Evolutionary conservation across 352 stramenopile species (phyloP), one percentile per base, ranked within the genome.

Genomic region (Lagenidium sp.): DNA sequence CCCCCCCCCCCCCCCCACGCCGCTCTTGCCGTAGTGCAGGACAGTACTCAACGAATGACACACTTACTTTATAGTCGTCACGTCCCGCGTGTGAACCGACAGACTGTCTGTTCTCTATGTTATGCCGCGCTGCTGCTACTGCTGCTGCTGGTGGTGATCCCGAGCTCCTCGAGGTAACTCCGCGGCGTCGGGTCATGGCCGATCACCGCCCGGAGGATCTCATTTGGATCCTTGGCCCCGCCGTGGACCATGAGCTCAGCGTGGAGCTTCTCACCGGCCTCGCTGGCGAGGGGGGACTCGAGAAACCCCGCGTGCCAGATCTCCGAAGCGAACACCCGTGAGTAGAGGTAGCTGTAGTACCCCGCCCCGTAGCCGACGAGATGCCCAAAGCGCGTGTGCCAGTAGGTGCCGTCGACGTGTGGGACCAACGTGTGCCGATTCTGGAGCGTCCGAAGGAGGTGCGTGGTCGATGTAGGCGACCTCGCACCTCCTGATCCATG

Each of bases 341-440:
- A 81, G 47, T 96, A 95, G 38, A 96, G 46, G 42, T 96, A 96
- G 49, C 81, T 89, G 61, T 96, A 96, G 52, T 96, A 96, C 11
- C 84, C 83, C 7, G 84, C 83, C 7, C 84, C 86, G 23, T 96
- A 96, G n/a, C 78, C 75, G 25, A 93, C 72, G 45, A 96, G 77
- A 47, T 96, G 85, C 11, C 80, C 81, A 46, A 96, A 95, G 16
- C 82, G 79, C 22, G 74, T 83, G 56, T 95, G 78, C 79, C 80
- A 94, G 40, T 60, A 86, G 15, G 75, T 91, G 34, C 70, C 74
- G 15, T 89, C 58, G 21, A 86, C 77, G 29, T 90, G 78, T 20
- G 75, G 78, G 18, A 95, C 67, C 6, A 90, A 53, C 18, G 75
- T 89, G 26, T 68, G 68, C 30, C 68, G 41, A 38, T 91, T 80